Conservation (phyloP, 2,329 filamentous ascomycete species). For the Fusarium floridanum region DNA sequence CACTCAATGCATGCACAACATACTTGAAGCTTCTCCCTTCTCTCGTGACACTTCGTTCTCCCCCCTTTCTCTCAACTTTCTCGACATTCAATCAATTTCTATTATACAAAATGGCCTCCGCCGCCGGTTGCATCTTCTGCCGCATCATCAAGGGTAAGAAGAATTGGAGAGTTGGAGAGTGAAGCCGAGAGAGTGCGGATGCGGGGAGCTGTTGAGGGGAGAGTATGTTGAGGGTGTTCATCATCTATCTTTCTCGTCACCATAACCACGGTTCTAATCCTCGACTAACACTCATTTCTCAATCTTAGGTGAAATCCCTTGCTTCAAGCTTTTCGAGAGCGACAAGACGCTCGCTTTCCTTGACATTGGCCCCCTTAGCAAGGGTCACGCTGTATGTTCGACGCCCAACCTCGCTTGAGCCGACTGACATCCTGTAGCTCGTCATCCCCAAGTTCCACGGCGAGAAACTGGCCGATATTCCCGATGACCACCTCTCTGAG, state of each 20-base stretch:
- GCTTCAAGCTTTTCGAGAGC: slow-evolving; percentile 95
- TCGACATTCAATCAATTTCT: not conserved
- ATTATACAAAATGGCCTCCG: slow-evolving; percentile 20
- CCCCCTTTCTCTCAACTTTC: not conserved
- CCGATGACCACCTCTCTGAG: slow-evolving; percentile 87
- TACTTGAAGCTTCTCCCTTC: not conserved
- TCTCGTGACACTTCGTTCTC: not conserved
- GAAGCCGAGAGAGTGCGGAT: not conserved
- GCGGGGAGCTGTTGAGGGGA: slow-evolving; percentile 19
- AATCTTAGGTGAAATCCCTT: slow-evolving; percentile 87
- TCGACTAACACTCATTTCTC: slow-evolving; percentile 25
- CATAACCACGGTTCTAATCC: not conserved
- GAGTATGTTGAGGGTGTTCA: slow-evolving; percentile 32
- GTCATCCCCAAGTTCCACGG: slow-evolving; percentile 97
- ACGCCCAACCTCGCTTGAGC: not conserved
- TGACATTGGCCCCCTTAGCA: slow-evolving; percentile 91
- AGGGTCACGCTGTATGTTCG: slow-evolving; percentile 84
- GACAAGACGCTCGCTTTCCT: slow-evolving; percentile 96
- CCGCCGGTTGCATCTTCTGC: slow-evolving; percentile 87
- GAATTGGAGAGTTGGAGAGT: slow-evolving; percentile 9
- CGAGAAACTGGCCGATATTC: slow-evolving; percentile 90
- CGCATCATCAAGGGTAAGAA: slow-evolving; percentile 90
- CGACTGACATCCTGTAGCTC: slow-evolving; percentile 68
- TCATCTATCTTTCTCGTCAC: slow-evolving; percentile 16
- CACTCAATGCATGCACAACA: not conserved